These are phyloP conservation scores for Beauveria medogensis DNA, from an alignment of 2,329 filamentous ascomycete genomes.

Conservation along the genomic window DNA sequence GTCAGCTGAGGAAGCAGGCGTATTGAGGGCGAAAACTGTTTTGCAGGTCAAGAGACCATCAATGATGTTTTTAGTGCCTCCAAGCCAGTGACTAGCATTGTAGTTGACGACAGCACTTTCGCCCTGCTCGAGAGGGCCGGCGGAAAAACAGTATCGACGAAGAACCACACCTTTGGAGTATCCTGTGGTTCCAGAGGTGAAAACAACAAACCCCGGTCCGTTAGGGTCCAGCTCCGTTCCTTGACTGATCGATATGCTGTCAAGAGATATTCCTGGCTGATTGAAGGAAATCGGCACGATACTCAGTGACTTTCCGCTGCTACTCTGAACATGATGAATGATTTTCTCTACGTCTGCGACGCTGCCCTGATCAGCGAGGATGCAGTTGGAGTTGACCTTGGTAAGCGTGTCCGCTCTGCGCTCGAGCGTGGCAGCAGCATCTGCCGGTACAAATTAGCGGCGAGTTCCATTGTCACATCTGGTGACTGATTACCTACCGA, in stretches of 20 bases:
- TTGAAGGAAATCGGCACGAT: neutral
- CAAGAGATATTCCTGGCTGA: neutral
- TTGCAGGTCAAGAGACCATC: slow-evolving; percentile 13
- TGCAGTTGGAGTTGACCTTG: slow-evolving; percentile 6
- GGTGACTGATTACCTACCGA: slow-evolving; percentile 6
- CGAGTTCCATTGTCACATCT: neutral
- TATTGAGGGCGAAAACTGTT: slow-evolving; percentile 12
- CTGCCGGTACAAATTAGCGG: neutral
- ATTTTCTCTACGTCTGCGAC: neutral
- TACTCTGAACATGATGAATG: neutral
- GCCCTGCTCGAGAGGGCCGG: neutral
- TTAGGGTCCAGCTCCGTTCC: slow-evolving; percentile 5
- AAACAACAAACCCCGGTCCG: slow-evolving; percentile 15
- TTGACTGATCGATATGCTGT: slow-evolving; percentile 11
- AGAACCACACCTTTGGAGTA: slow-evolving; percentile 70
- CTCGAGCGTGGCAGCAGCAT: slow-evolving; percentile 4
- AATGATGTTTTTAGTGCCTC: slow-evolving; percentile 12
- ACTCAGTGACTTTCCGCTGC: neutral
- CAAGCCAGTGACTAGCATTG: slow-evolving; percentile 17
- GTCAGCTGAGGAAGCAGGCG: slow-evolving; percentile 3
- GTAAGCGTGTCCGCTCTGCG: slow-evolving; percentile 13
- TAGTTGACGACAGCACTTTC: slow-evolving; percentile 12
- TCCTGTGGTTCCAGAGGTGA: slow-evolving; percentile 68
- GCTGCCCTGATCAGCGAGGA: slow-evolving; percentile 10
- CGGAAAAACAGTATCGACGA: slow-evolving; percentile 11